phyloP scores from a whole-genome alignment of 1,139 yeast species.

The Protomyces arabidopsidicola region DNA sequence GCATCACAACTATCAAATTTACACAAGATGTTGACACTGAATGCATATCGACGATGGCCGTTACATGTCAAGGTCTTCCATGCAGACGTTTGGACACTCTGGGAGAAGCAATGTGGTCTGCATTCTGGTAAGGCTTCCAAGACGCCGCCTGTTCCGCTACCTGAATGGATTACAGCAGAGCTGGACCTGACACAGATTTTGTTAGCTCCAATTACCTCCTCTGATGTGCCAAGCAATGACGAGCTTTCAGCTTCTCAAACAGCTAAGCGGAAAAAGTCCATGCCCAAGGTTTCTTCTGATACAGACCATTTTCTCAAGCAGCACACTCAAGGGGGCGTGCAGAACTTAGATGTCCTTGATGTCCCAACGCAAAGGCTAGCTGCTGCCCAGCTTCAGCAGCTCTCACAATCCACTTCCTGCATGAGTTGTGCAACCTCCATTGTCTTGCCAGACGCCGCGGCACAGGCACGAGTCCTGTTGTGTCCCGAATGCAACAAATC shows the following conservation, averaged over 20 bases:
- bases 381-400: not conserved
- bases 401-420: not conserved
- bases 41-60: constrained; percentile 27
- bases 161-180: constrained; percentile 19
- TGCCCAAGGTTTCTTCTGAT: not conserved
- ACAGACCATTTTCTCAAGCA: not conserved
- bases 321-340: constrained; percentile 4
- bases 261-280: not conserved
- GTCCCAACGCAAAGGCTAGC: not conserved
- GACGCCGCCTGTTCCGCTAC: constrained; percentile 7
- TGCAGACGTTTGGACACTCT: constrained; percentile 19
- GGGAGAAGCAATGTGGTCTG: constrained; percentile 10
- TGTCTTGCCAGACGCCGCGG: not conserved
- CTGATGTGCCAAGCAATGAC: not conserved
- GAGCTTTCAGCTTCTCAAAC: not conserved
- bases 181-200: constrained; percentile 3
- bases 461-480: constrained; percentile 2
- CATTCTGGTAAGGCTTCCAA: not conserved
- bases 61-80: constrained; percentile 16
- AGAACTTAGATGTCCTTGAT: constrained; percentile 15
- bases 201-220: not conserved
- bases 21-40: constrained; percentile 19
- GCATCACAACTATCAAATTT: constrained; percentile 10
- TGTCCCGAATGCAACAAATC: constrained; percentile 13
- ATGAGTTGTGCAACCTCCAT: not conserved